Conservation (phyloP, 2,329 filamentous ascomycete species). For the Hansfordia pulvinata region DNA sequence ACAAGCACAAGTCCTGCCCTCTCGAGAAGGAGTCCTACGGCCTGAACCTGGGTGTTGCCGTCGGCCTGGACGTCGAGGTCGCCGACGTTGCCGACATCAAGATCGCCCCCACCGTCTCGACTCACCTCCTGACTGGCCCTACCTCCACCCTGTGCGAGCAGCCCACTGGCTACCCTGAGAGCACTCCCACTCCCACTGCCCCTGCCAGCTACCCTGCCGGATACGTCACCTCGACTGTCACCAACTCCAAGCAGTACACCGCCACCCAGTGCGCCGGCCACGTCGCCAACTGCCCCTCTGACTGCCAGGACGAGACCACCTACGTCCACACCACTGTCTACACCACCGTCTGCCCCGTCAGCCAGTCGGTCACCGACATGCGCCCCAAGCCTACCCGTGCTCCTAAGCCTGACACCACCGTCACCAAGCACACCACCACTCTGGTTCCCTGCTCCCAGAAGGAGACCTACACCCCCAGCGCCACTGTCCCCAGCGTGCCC, state of each 20-base stretch:
- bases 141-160: conserved; percentile 21
- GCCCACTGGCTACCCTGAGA: conserved; percentile 6
- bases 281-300: conserved; percentile 24
- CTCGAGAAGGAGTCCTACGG: conserved; percentile 23
- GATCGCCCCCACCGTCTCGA: conserved; percentile 25
- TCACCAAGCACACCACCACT: conserved; percentile 10
- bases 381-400: conserved; percentile 6
- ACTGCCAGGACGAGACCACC: conserved; percentile 18
- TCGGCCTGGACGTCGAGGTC: conserved; percentile 17
- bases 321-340: conserved; percentile 17
- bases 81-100: conserved; percentile 22
- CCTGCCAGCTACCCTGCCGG: conserved; percentile 4
- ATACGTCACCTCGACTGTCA: conserved; percentile 10
- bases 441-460: conserved; percentile 4
- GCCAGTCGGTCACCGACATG: conserved; percentile 8
- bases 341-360: conserved; percentile 16
- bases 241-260: conserved; percentile 12
- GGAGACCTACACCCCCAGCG: conserved; percentile 6
- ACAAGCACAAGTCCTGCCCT: conserved; percentile 20
- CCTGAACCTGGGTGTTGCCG: conserved; percentile 23
- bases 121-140: conserved; percentile 22
- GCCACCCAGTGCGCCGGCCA: conserved; percentile 22
- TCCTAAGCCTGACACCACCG: neutral
- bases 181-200: conserved; percentile 2
- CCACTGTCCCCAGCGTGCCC: conserved; percentile 2